phyloP scores from a whole-genome alignment of 2,329 filamentous ascomycete species.

The Trichoderma aggressivum region DNA sequence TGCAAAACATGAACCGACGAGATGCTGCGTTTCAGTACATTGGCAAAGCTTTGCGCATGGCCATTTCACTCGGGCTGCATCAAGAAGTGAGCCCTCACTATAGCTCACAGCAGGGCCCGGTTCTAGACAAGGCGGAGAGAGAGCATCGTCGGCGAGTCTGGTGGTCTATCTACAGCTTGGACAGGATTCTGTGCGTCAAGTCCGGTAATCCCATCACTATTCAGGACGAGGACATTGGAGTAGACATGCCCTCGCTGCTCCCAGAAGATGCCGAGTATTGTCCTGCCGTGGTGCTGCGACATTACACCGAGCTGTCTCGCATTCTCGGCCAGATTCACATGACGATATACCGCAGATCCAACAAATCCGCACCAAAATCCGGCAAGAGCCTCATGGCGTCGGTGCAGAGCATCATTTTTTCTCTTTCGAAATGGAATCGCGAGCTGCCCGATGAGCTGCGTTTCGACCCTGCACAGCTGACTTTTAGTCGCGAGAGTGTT shows the following conservation, averaged over 20 bases:
- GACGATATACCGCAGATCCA: constrained; percentile 47
- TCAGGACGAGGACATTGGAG: constrained; percentile 49
- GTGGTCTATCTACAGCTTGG: constrained; percentile 57
- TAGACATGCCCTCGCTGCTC: constrained; percentile 35
- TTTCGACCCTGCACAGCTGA: constrained; percentile 45
- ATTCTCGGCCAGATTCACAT: constrained; percentile 47
- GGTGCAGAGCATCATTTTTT: constrained; percentile 48
- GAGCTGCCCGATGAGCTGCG: constrained; percentile 46
- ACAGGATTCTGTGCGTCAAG: constrained; percentile 51
- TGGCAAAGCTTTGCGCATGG: constrained; percentile 54
- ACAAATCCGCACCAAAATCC: constrained; percentile 35
- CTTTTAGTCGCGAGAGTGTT: constrained; percentile 47
- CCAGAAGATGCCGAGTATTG: constrained; percentile 39
- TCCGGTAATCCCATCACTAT: constrained; percentile 54
- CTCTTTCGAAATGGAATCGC: constrained; percentile 49
- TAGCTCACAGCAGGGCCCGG: constrained; percentile 23
- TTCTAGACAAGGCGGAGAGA: constrained; percentile 38
- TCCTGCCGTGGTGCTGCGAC: constrained; percentile 45
- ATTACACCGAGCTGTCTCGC: constrained; percentile 52
- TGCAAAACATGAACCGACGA: constrained; percentile 54
- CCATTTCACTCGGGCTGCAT: constrained; percentile 54
- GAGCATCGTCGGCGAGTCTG: constrained; percentile 52
- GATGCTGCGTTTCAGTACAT: constrained; percentile 55
- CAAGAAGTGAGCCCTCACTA: constrained; percentile 50
- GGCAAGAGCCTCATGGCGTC: constrained; percentile 47